Evolutionary conservation across 140 eudicot genomes (phyloP), one percentile per base, ranked within the genome.

Genomic region (Stevia rebaudiana): DNA sequence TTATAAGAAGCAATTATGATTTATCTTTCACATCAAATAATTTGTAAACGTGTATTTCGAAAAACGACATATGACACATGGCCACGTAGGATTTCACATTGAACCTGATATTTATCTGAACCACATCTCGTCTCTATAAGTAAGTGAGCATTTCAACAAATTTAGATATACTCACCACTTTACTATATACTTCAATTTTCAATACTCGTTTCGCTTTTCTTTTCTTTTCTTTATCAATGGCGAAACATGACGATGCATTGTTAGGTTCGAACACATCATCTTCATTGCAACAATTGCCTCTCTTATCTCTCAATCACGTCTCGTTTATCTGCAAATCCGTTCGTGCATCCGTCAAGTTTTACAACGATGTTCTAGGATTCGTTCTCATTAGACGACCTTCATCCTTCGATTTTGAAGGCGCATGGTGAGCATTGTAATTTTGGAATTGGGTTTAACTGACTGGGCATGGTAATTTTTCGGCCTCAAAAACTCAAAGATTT

Each of bases 341-440:
- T 0, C 3, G 16, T 6, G 18, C 42, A 69, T 88, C 96, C 0
- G 85, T 76, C 3, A 47, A 75, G 23, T 88, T 88, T 15, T 88
- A 88, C 43, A 57, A 51, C 10, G 76, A 80, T 4, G 90, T 84
- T 8, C 78, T 82, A 4, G 87, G 90, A 3, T 88, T 82, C 10
- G 78, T 73, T 37, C 79, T 69, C 39, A 60, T 88, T 21, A 59
- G 75, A 63, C 89, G 94, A 1, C 94, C 96, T 13, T 84, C 89
- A 10, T 88, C 96, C 11, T 88, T 88, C 41, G 75, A 88, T 31
- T 88, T 88, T 11, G 83, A 88, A 82, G 96, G 96, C 12, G 90
- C 96, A 21, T 84, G 90, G 95, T 87, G 59, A 8, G 70, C 16
- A 6, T 24, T 0, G 2, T 4, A 28, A 4, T 28, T 28, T 28